Conservation (phyloP, 371 early-diverging fungal genomes). For the Actinomucor elegans region DNA sequence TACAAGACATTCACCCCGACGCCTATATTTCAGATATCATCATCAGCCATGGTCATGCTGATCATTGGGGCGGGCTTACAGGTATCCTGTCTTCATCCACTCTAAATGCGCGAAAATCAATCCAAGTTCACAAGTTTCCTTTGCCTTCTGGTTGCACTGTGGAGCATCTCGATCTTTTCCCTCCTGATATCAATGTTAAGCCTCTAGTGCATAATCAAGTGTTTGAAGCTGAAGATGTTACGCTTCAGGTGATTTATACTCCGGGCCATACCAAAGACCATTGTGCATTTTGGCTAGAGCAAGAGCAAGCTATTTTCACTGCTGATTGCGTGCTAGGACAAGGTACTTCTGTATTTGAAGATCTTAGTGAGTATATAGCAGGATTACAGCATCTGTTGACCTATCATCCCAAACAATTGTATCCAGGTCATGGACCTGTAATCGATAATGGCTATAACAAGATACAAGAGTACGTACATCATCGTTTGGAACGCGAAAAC, state of each 20-base stretch:
- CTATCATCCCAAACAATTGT: slow-evolving; percentile 36
- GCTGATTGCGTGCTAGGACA: slow-evolving; percentile 88
- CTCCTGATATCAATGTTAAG: slow-evolving; percentile 21
- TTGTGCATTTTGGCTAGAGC: slow-evolving; percentile 67
- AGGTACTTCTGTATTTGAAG: slow-evolving; percentile 80
- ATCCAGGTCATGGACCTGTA: slow-evolving; percentile 84
- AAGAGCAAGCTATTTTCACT: slow-evolving; percentile 74
- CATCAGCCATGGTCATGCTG: slow-evolving; percentile 84
- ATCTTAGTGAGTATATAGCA: slow-evolving; percentile 66
- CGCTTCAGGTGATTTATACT: slow-evolving; percentile 67
- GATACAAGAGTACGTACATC: slow-evolving; percentile 72
- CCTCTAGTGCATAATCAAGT: slow-evolving; percentile 52
- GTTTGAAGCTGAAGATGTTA: slow-evolving; percentile 61
- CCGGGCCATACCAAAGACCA: slow-evolving; percentile 89
- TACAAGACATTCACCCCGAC: slow-evolving; percentile 43
- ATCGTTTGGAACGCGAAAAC: slow-evolving; percentile 74
- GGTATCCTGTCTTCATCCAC: slow-evolving; percentile 41
- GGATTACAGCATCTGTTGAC: slow-evolving; percentile 56
- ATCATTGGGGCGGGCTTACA: slow-evolving; percentile 75
- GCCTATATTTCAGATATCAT: slow-evolving; percentile 72
- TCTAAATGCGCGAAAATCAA: slow-evolving; percentile 15
- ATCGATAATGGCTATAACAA: slow-evolving; percentile 60
- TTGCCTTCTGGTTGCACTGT: slow-evolving; percentile 14
- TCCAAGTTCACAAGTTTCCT: slow-evolving; percentile 40
- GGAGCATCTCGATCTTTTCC: slow-evolving; percentile 24